Percentiles rank a stretch among this genome's conserved stretches.
Conservation (phyloP, 2,329 filamentous ascomycete species). For the Fusarium xylarioides region DNA sequence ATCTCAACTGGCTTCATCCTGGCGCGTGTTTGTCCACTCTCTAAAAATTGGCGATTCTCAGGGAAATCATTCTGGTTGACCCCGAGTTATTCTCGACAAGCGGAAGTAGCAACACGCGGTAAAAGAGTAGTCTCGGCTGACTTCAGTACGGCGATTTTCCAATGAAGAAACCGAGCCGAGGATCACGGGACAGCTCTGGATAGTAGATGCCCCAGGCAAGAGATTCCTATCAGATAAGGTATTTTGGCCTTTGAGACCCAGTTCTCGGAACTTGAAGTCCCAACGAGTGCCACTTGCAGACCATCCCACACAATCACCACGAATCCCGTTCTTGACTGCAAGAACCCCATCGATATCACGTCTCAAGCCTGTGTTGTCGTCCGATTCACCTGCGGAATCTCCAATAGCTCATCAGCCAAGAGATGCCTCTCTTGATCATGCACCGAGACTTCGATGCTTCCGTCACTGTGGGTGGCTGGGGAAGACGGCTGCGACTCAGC, state of each 20-base stretch:
- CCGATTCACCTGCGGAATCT: constrained; percentile 34
- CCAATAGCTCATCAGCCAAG: constrained; percentile 33
- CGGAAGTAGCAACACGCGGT: constrained; percentile 17
- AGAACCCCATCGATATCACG: constrained; percentile 26
- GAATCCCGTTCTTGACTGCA: constrained; percentile 11
- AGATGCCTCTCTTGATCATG: constrained; percentile 28
- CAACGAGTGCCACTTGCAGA: constrained; percentile 15
- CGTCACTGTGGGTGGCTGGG: constrained; percentile 39
- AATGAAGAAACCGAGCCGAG: not conserved
- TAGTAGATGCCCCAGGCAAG: not conserved
- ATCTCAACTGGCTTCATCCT: constrained; percentile 36
- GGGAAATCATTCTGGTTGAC: constrained; percentile 4
- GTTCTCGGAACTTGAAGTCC: constrained; percentile 12
- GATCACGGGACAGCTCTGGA: not conserved
- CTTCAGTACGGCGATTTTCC: constrained; percentile 8
- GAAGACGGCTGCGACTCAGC: constrained; percentile 30
- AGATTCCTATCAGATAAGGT: not conserved
- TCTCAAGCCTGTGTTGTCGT: constrained; percentile 23
- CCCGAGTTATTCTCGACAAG: not conserved
- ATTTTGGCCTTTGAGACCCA: not conserved
- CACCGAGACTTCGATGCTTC: constrained; percentile 18
- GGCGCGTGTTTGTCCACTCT: constrained; percentile 14
- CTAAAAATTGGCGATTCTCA: constrained; percentile 9
- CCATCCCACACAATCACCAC: constrained; percentile 27
- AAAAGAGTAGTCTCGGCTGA: constrained; percentile 24